phyloP scores from a whole-genome alignment of 75 land plant genomes.

The Sequoia sempervirens region DNA sequence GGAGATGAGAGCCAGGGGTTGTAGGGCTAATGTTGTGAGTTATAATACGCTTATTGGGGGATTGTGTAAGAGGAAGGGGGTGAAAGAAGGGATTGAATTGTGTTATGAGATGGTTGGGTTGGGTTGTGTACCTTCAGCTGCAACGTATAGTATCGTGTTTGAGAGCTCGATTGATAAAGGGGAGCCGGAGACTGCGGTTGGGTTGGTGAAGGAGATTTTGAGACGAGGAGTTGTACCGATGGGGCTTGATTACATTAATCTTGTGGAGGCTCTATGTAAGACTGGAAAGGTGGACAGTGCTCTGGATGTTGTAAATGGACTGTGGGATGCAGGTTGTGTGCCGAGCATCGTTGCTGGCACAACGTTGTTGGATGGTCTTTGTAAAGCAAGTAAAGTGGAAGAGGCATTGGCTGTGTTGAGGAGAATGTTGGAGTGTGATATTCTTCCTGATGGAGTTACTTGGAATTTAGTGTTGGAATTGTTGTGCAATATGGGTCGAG shows the following conservation, averaged over 20 bases:
- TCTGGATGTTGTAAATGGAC: constrained; percentile 33
- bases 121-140: constrained; percentile 52
- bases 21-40: constrained; percentile 51
- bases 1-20: constrained; percentile 42
- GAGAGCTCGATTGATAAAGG: constrained; percentile 51
- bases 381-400: constrained; percentile 15
- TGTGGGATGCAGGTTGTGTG: constrained; percentile 27
- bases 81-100: constrained; percentile 51
- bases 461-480: constrained; percentile 45
- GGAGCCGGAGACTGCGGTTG: constrained; percentile 31
- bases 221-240: constrained; percentile 38
- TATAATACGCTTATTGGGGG: constrained; percentile 60
- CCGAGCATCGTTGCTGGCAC: constrained; percentile 42
- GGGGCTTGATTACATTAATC: constrained; percentile 43
- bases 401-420: constrained; percentile 24
- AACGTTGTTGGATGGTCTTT: constrained; percentile 50
- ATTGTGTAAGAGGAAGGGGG: constrained; percentile 41
- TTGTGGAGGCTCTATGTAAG: constrained; percentile 47
- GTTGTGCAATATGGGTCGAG: constrained; percentile 33
- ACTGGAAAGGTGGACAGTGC: constrained; percentile 31
- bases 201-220: constrained; percentile 46
- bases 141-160: constrained; percentile 58
- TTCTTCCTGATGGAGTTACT: constrained; percentile 52
- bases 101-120: constrained; percentile 67
- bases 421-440: constrained; percentile 34